Evolutionary conservation across 805 yeast species (phyloP), one percentile per base, ranked within the genome.

Genomic region (Wickerhamiella brachini): DNA sequence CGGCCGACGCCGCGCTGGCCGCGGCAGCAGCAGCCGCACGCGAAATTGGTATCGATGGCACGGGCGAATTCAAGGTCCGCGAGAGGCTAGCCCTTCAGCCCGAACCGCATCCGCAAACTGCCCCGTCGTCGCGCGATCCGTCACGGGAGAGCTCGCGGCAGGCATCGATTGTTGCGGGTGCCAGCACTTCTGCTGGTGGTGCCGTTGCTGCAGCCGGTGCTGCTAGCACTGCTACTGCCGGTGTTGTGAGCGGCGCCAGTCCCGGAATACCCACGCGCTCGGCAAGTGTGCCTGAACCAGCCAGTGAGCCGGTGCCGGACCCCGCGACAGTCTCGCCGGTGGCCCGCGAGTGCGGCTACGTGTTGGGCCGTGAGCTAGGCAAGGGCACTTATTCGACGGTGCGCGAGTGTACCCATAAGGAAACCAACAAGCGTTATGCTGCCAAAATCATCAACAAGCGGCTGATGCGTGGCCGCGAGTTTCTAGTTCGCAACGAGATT

Each of bases 401-500:
- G 44, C 63, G 64, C 53, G 75, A 68, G 56, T 71, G 71, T n/a
- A 58, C 59, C 20, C 75, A 71, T 53, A 57, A 65, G 24, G 67
- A 64, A 26, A 66, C 71, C 1, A 68, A 68, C 44, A 60, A 66
- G 62, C 61, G 70, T 54, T 78, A 73, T 60, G 83, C 83, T 2
- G 78, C 77, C 49, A 78, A 78, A 57, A 65, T 72, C 56, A 77
- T 76, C 62, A 66, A 63, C 57, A 78, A 78, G 56, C 63, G 67
- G 45, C 67, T 75, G 42, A 69, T 78, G 64, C 70, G 71, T 47
- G 82, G 81, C 5, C 64, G 77, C 29, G 83, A 79, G 61, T 70
- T 68, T 49, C 62, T 71, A 59, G 74, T 83, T 18, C 78, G 78
- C 51, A 77, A 81, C 56, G 90, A 83, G 63, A 76, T 83, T 53